These are phyloP conservation scores for Polysphondylium violaceum DNA, from an alignment of 78 protist genomes.

Conservation along the genomic window DNA sequence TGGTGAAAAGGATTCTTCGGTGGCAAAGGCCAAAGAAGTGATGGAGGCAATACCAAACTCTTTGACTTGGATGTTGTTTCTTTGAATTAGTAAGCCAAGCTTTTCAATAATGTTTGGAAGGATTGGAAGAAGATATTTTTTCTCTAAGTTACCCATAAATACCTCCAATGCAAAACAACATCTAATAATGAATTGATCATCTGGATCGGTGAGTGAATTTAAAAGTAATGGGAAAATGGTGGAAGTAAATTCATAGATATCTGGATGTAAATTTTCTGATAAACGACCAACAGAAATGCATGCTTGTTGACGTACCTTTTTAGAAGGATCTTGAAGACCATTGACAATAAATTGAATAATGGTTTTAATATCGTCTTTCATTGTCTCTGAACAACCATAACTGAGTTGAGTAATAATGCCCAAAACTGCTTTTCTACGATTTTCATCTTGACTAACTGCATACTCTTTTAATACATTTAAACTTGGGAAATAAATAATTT, in stretches of 20 bases:
- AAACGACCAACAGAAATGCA: conserved; percentile 23
- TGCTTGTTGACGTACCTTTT: conserved; percentile 40
- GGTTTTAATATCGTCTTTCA: conserved; percentile 40
- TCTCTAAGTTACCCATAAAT: conserved; percentile 25
- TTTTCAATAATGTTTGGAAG: conserved; percentile 16
- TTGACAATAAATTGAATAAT: conserved; percentile 1
- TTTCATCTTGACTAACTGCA: background rate
- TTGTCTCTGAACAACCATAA: conserved; percentile 54
- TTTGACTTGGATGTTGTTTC: conserved; percentile 34
- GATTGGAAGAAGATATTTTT: conserved; percentile 27
- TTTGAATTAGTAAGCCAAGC: conserved; percentile 17
- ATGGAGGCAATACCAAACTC: conserved; percentile 56
- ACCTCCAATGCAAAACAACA: conserved; percentile 69
- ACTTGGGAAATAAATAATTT: conserved; percentile 22
- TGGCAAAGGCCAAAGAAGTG: conserved; percentile 28
- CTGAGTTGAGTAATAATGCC: conserved; percentile 49
- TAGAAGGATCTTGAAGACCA: conserved; percentile 15
- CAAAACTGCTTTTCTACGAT: background rate
- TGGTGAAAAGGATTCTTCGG: conserved; percentile 49
- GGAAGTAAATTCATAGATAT: conserved; percentile 22
- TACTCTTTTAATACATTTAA: conserved; percentile 5
- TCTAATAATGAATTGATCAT: conserved; percentile 42
- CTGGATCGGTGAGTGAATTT: conserved; percentile 51
- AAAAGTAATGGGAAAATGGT: conserved; percentile 62
- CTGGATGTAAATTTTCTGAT: conserved; percentile 71